These are phyloP conservation scores for Globisporangium cederbergense DNA, from an alignment of 352 stramenopile species.

Conservation along the genomic window DNA sequence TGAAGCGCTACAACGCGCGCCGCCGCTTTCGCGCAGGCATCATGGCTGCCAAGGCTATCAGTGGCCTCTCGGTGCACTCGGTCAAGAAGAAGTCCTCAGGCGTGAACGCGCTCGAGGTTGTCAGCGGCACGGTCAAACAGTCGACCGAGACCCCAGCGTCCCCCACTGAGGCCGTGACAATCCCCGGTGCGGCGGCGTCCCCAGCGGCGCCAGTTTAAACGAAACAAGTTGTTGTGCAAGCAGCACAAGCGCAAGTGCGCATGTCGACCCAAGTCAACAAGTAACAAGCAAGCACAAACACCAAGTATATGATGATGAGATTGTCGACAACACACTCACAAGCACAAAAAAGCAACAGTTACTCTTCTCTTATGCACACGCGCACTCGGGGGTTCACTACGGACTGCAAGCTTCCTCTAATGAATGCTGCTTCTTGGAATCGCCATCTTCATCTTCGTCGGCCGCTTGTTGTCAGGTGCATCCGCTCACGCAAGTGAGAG, in stretches of 20 bases:
- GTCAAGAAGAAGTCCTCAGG: slow-evolving; percentile 51
- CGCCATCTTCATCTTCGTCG: neutral
- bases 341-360: slow-evolving; percentile 7
- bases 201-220: slow-evolving; percentile 12
- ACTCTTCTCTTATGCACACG: slow-evolving; percentile 1
- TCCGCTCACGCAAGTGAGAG: neutral
- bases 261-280: neutral
- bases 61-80: slow-evolving; percentile 26
- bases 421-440: neutral
- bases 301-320: neutral
- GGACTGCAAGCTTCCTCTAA: neutral
- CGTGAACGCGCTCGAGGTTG: slow-evolving; percentile 30
- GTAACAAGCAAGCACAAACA: neutral
- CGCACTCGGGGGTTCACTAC: neutral
- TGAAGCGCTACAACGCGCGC: slow-evolving; percentile 87
- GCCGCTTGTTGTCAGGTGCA: neutral
- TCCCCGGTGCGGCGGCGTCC: slow-evolving; percentile 11
- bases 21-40: slow-evolving; percentile 75
- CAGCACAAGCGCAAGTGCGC: neutral
- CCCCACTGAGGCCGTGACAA: slow-evolving; percentile 3
- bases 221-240: neutral
- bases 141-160: slow-evolving; percentile 20
- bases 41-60: slow-evolving; percentile 79
- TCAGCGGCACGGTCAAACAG: slow-evolving; percentile 18
- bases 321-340: neutral